Conservation (phyloP, 495 filamentous ascomycete species). For the Penicillium atrosanguineum region DNA sequence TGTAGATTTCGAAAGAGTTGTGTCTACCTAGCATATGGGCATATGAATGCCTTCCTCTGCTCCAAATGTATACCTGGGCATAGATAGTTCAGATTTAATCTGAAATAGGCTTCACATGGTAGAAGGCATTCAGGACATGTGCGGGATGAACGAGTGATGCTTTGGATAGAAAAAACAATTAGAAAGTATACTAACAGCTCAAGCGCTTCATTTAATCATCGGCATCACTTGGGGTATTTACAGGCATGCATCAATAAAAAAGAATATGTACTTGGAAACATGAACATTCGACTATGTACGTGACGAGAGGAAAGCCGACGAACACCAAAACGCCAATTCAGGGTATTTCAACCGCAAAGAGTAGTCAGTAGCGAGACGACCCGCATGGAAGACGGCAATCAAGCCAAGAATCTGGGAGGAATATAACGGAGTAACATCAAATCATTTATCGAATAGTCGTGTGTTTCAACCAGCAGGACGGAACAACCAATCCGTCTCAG, state of each 20-base stretch:
- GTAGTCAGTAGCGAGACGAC: not conserved
- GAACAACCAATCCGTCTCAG: slow-evolving; percentile 49
- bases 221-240: not conserved
- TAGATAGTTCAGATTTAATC: no score
- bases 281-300: not conserved
- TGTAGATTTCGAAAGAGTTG: not conserved
- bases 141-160: not conserved
- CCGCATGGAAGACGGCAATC: not conserved
- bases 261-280: not conserved
- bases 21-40: not conserved
- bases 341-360: not conserved
- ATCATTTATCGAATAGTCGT: not conserved
- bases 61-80: no score
- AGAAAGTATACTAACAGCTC: no score
- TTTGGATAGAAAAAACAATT: no score
- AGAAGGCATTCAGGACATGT: no score
- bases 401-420: not conserved
- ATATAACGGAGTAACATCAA: not conserved
- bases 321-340: not conserved
- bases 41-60: no score
- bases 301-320: no score
- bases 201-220: not conserved
- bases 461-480: slow-evolving; percentile 28
- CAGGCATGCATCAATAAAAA: not conserved
- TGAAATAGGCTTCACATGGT: no score